Conservation (phyloP, 1,284 basidiomycete genomes). For the Malassezia dermatis region DNA sequence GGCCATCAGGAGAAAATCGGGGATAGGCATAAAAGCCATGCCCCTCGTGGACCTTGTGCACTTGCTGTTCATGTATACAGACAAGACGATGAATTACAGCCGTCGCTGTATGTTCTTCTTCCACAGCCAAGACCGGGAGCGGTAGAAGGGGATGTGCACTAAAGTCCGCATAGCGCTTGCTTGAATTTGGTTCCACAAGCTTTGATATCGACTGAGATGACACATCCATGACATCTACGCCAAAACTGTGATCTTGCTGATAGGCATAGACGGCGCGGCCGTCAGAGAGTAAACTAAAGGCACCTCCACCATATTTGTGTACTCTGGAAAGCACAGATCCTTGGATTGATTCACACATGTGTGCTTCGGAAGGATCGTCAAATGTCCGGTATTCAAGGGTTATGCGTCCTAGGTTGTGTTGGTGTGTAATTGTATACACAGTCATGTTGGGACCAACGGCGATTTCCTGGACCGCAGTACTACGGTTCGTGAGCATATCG, state of each 20-base stretch:
- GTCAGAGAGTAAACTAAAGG: conserved; percentile 20
- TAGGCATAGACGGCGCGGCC: conserved; percentile 29
- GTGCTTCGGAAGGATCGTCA: conserved; percentile 9
- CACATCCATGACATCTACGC: conserved; percentile 15
- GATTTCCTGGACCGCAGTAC: conserved; percentile 19
- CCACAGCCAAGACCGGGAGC: conserved; percentile 52
- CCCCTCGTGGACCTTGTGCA: conserved; percentile 13
- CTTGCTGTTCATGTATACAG: conserved; percentile 51
- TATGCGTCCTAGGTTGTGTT: conserved; percentile 45
- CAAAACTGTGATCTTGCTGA: conserved; percentile 22
- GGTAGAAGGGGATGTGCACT: conserved; percentile 49
- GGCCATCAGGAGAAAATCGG: conserved; percentile 60
- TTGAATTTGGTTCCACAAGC: conserved; percentile 50
- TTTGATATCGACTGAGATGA: background rate
- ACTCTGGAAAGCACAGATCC: conserved; percentile 28
- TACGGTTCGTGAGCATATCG: conserved; percentile 54
- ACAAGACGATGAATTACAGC: conserved; percentile 57
- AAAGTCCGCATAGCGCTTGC: conserved; percentile 56
- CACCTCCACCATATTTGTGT: conserved; percentile 42
- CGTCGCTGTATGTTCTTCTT: conserved; percentile 61
- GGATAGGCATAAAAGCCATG: conserved; percentile 48
- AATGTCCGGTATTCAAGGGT: conserved; percentile 48
- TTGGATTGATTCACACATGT: conserved; percentile 13
- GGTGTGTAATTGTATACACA: conserved; percentile 15
- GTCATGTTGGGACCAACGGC: background rate